Evolutionary conservation across 1,139 yeast species (phyloP).

Genomic region (Geotrichum europaeum): DNA sequence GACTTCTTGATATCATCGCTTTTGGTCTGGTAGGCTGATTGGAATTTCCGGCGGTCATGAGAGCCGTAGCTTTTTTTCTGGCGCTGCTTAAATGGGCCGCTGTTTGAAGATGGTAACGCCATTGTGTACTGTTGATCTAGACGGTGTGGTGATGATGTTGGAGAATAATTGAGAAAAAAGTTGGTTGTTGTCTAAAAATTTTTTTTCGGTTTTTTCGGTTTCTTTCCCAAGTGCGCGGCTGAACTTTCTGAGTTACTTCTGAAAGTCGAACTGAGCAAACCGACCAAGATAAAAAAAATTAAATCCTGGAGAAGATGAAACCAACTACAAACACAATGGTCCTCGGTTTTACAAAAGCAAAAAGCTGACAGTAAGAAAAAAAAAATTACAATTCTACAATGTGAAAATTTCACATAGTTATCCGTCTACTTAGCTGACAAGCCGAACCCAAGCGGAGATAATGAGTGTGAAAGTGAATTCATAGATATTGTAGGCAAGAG

Average conservation of each 20-base stretch:
- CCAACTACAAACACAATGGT: neutral
- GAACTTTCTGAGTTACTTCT: neutral
- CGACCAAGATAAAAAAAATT: neutral
- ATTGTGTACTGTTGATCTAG: neutral
- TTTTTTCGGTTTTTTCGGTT: neutral
- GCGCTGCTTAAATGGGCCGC: slow-evolving; percentile 1
- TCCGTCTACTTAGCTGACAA: neutral
- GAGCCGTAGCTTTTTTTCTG: neutral
- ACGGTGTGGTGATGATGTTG: neutral
- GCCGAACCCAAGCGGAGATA: neutral
- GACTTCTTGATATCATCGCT: slow-evolving; percentile 65
- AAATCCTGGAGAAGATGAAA: neutral
- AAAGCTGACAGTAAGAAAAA: neutral
- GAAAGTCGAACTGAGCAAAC: too few relatives aligned
- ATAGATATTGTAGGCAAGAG: neutral
- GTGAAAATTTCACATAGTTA: neutral
- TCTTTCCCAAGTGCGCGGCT: slow-evolving; percentile 10
- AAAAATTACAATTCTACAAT: neutral
- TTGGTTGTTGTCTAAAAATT: neutral
- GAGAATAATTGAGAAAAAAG: neutral
- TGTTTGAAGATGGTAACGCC: neutral
- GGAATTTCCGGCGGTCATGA: slow-evolving; percentile 10
- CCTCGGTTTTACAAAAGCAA: neutral
- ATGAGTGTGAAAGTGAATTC: neutral
- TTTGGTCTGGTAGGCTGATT: slow-evolving; percentile 9